Conservation (phyloP, 1,139 yeast species). For the Yamadazyma conglobata region DNA sequence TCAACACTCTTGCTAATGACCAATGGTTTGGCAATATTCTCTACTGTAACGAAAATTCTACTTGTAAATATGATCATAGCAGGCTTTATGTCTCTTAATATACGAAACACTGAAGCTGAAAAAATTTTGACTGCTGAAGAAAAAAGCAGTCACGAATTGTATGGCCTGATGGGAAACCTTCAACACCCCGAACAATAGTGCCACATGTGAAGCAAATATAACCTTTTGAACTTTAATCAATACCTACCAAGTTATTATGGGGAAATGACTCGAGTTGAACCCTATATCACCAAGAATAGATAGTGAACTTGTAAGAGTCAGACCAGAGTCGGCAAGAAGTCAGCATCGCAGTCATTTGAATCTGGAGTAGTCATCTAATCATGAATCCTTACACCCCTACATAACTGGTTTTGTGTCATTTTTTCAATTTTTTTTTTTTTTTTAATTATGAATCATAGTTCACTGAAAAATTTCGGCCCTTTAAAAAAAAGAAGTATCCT, state of each 20-base stretch:
- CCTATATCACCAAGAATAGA: not conserved
- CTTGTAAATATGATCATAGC: slow-evolving; percentile 5
- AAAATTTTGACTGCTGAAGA: not conserved
- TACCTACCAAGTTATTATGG: too few relatives aligned
- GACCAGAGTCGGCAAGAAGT: slow-evolving; percentile 3
- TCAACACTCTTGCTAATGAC: slow-evolving; percentile 7
- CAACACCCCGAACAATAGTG: too few relatives aligned
- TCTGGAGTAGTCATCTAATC: not conserved
- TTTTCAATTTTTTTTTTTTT: not conserved
- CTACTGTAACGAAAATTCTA: slow-evolving; percentile 7
- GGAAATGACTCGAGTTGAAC: slow-evolving; percentile 1
- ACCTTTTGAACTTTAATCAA: too few relatives aligned
- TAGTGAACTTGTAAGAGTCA: slow-evolving; percentile 1
- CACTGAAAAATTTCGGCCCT: too few relatives aligned
- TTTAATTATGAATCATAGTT: slow-evolving; percentile 9
- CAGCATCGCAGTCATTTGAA: not conserved
- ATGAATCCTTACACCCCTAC: slow-evolving; percentile 4
- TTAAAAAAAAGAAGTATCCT: slow-evolving; percentile 5
- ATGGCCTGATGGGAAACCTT: too few relatives aligned
- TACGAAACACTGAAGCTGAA: too few relatives aligned
- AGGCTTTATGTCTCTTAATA: not conserved
- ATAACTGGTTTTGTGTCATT: not conserved
- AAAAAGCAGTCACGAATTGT: slow-evolving; percentile 6
- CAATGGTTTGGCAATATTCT: slow-evolving; percentile 13
- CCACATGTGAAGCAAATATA: too few relatives aligned